phyloP scores from a whole-genome alignment of 441 rosid genomes.

The Syzygium syzygioides region DNA sequence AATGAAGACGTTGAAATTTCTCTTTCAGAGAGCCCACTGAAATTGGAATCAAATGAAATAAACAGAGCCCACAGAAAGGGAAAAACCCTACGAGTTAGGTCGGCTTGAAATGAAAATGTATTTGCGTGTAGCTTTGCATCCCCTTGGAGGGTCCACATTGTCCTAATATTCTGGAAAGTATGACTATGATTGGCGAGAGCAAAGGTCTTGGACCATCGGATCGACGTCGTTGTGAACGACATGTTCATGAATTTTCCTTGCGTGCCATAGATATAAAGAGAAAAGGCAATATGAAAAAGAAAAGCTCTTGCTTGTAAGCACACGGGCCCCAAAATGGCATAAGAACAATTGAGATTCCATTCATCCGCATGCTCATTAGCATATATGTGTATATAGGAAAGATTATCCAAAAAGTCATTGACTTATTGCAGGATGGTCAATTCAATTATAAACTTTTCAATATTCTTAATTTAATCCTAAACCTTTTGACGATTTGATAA shows the following conservation, averaged over 20 bases:
- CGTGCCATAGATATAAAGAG: neutral
- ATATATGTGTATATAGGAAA: neutral
- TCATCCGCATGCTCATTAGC: neutral
- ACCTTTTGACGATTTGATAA: neutral
- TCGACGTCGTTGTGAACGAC: neutral
- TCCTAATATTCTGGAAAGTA: neutral
- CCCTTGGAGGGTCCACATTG: neutral
- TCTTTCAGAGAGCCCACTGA: neutral
- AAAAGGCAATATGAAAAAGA: neutral
- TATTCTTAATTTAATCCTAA: neutral
- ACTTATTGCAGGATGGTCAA: accelerated
- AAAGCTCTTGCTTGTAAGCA: neutral
- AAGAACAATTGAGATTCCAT: neutral
- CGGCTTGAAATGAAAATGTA: neutral
- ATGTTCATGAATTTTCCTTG: neutral
- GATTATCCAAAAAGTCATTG: neutral
- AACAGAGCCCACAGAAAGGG: neutral
- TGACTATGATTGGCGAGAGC: neutral
- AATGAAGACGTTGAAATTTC: neutral
- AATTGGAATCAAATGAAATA: no score
- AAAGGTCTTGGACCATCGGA: neutral
- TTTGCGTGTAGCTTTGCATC: neutral
- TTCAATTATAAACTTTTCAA: neutral
- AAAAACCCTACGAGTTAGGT: neutral
- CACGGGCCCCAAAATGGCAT: neutral